Percentiles rank a stretch among this genome's conserved stretches.
phyloP scores from a whole-genome alignment of 2,329 filamentous ascomycete genomes.

The Fusarium sp. region DNA sequence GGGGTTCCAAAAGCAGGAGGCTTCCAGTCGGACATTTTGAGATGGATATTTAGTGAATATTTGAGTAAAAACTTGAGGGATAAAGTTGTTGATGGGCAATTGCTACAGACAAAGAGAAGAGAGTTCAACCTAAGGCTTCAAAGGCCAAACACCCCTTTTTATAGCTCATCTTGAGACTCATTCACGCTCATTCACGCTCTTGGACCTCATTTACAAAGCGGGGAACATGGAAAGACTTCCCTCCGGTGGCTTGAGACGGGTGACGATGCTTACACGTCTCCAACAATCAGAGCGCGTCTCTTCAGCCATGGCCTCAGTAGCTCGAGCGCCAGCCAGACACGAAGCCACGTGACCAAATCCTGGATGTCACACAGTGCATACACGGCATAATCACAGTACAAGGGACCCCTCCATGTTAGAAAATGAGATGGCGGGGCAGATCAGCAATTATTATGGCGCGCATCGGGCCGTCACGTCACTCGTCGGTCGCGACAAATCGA shows the following conservation, averaged over 20 bases:
- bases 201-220: background rate
- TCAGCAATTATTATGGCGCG: slow-evolving; percentile 33
- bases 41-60: background rate
- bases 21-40: slow-evolving; percentile 44
- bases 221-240: slow-evolving; percentile 27
- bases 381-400: slow-evolving; percentile 4
- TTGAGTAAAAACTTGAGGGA: background rate
- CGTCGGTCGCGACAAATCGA: slow-evolving; percentile 34
- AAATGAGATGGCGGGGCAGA: slow-evolving; percentile 40
- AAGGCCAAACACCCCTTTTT: slow-evolving; percentile 15
- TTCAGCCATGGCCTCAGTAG: slow-evolving; percentile 15
- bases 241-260: slow-evolving; percentile 34
- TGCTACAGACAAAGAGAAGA: background rate
- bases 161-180: slow-evolving; percentile 10
- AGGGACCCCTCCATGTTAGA: slow-evolving; percentile 36
- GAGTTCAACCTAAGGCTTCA: background rate
- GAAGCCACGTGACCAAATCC: slow-evolving; percentile 31
- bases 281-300: slow-evolving; percentile 33
- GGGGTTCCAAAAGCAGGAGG: slow-evolving; percentile 43
- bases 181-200: slow-evolving; percentile 11
- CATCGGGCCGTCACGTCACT: slow-evolving; percentile 41
- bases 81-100: background rate
- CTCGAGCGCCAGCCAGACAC: slow-evolving; percentile 27
- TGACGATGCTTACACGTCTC: slow-evolving; percentile 30
- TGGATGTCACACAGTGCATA: slow-evolving; percentile 18